Evolutionary conservation across 805 yeast species (phyloP).

Genomic region (Candida golubevii): DNA sequence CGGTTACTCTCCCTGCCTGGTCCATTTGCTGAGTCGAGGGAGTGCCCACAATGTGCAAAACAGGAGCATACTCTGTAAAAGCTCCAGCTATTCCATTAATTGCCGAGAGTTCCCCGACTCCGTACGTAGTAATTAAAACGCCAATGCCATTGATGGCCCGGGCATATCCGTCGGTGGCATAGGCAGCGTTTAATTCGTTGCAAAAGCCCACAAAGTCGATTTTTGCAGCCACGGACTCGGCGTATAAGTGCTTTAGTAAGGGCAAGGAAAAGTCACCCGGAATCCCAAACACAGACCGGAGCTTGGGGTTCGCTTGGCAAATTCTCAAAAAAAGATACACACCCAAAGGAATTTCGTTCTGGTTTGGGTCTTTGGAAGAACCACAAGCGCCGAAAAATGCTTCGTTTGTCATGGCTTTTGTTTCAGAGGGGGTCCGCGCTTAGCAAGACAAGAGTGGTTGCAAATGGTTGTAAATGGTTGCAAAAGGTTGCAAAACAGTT

Average conservation of each 20-base stretch:
- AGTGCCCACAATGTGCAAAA: conserved; percentile 82
- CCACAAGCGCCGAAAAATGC: no score
- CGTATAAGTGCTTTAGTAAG: conserved; percentile 62
- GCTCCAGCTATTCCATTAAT: conserved; percentile 80
- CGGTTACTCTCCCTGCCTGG: conserved; percentile 14
- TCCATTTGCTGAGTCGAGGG: conserved; percentile 20
- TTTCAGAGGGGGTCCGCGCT: no score
- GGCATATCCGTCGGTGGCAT: conserved; percentile 90
- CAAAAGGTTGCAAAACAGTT: no score
- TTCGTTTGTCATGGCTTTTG: no score
- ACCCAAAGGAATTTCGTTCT: conserved; percentile 45
- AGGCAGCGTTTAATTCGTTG: conserved; percentile 86
- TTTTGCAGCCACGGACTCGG: conserved; percentile 33
- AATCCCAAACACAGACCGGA: conserved; percentile 60
- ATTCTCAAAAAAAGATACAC: conserved; percentile 61
- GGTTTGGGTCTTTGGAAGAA: no score
- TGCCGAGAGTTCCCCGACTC: conserved; percentile 87
- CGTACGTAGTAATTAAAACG: conserved; percentile 67
- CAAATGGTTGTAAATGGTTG: no score
- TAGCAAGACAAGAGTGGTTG: no score
- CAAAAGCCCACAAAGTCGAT: conserved; percentile 76
- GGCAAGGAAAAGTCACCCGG: conserved; percentile 74
- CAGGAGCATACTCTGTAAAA: conserved; percentile 72
- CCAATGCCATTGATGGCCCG: conserved; percentile 53
- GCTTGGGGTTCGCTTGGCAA: conserved; percentile 45